These are phyloP conservation scores for Rhodosporidiobolus odoratus DNA, from an alignment of 768 basidiomycete species.

Conservation along the genomic window DNA sequence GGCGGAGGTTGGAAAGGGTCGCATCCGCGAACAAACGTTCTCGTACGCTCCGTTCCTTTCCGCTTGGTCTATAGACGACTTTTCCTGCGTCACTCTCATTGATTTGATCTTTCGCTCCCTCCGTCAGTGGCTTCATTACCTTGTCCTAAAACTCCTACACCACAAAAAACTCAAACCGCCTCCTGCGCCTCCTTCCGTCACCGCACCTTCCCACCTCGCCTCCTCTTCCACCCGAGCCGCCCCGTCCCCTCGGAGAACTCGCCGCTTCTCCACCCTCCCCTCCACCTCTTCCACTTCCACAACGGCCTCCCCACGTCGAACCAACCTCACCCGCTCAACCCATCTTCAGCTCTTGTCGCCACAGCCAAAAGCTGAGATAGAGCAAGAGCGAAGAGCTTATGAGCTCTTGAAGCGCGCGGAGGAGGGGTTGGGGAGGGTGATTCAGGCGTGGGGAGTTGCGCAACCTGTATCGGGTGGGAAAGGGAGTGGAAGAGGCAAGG, in stretches of 20 bases:
- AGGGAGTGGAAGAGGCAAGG: neutral
- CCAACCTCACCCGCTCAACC: neutral
- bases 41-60: constrained; percentile 59
- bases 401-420: constrained; percentile 13
- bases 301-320: neutral
- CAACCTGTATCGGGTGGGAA: neutral
- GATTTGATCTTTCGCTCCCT: neutral
- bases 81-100: neutral
- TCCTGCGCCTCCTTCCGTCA: neutral
- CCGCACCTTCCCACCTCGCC: neutral
- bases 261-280: neutral
- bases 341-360: neutral
- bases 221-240: constrained; percentile 1
- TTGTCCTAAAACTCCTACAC: constrained; percentile 65
- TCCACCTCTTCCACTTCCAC: neutral
- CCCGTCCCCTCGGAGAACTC: neutral
- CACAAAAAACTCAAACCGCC: constrained; percentile 63
- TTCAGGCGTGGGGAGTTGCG: constrained; percentile 12
- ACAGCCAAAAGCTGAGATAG: neutral
- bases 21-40: constrained; percentile 77
- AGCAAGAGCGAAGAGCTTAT: constrained; percentile 8
- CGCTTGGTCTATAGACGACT: too few relatives aligned
- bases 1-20: constrained; percentile 62
- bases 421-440: neutral
- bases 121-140: constrained; percentile 82